Evolutionary conservation across 495 filamentous ascomycete genomes (phyloP).

Genomic region (Aspergillus bridgeri): DNA sequence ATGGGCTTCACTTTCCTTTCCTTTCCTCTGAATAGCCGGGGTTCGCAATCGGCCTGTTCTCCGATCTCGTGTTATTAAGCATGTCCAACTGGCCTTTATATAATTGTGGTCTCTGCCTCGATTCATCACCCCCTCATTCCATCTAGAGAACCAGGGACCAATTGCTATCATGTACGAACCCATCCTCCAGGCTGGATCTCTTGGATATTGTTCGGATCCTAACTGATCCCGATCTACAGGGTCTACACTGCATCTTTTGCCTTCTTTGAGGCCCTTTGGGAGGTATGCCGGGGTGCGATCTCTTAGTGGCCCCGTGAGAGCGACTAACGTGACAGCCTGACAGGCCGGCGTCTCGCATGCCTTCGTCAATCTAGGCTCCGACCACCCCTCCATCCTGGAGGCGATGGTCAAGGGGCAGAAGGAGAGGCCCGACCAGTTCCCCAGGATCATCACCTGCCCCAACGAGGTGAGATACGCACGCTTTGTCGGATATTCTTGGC

Average conservation of each 20-base stretch:
- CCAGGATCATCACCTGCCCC: conserved; percentile 86
- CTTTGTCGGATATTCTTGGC: not conserved
- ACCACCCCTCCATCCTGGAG: conserved; percentile 90
- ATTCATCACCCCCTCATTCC: not conserved
- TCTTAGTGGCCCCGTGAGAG: not conserved
- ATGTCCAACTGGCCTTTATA: not conserved
- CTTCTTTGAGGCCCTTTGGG: conserved; percentile 95
- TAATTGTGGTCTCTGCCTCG: not conserved
- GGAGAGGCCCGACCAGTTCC: conserved; percentile 64
- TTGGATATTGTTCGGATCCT: not conserved
- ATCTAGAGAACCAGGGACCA: not conserved
- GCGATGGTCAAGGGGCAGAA: conserved; percentile 89
- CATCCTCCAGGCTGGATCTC: not conserved
- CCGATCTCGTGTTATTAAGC: not conserved
- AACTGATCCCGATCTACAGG: conserved; percentile 18
- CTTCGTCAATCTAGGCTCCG: conserved; percentile 94
- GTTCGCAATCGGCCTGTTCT: not conserved
- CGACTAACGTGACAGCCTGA: conserved; percentile 7
- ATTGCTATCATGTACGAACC: not conserved
- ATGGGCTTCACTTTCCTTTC: too few relatives aligned
- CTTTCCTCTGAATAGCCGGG: not conserved
- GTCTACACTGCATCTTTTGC: conserved; percentile 74
- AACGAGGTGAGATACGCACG: conserved; percentile 55
- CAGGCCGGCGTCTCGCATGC: conserved; percentile 83
- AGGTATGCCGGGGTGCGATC: conserved; percentile 31